Evolutionary conservation across 345 rosid species (phyloP).

Genomic region (Melaleuca alternifolia): DNA sequence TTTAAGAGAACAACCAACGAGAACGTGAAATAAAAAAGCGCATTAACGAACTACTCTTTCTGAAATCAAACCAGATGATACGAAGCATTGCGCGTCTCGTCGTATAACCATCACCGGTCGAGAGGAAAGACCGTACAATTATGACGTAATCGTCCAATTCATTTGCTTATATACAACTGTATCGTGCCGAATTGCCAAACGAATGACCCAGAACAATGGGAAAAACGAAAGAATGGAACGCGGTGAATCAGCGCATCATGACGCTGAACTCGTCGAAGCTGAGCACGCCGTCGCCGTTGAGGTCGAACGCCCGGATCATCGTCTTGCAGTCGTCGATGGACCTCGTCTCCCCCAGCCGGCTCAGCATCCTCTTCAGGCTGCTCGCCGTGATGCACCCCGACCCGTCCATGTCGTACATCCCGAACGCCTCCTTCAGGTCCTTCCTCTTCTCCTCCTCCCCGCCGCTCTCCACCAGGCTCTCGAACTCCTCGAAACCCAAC

Average conservation of each 20-base stretch:
- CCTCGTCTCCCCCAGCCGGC: constrained; percentile 37
- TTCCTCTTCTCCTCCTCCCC: constrained; percentile 33
- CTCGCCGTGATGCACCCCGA: constrained; percentile 41
- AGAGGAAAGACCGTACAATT: background rate
- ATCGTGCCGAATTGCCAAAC: background rate
- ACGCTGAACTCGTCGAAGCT: constrained; percentile 55
- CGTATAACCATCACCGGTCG: background rate
- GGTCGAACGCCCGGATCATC: constrained; percentile 57
- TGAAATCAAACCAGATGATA: background rate
- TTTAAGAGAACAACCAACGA: background rate
- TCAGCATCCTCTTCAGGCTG: constrained; percentile 50
- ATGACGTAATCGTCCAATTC: background rate
- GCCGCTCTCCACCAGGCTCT: constrained; percentile 29
- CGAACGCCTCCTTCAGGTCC: constrained; percentile 45
- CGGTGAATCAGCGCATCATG: constrained; percentile 36
- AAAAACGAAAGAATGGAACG: background rate
- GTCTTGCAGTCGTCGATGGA: constrained; percentile 39
- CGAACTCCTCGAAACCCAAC: constrained; percentile 48
- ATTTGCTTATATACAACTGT: background rate
- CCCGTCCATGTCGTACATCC: constrained; percentile 42
- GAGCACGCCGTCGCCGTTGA: constrained; percentile 60
- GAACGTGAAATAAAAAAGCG: background rate
- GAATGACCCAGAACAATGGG: no score
- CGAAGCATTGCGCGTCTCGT: background rate
- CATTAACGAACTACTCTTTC: background rate